Evolutionary conservation across 805 yeast genomes (phyloP), one percentile per base, ranked within the genome.

Genomic region (Saccharomyces paradoxus): DNA sequence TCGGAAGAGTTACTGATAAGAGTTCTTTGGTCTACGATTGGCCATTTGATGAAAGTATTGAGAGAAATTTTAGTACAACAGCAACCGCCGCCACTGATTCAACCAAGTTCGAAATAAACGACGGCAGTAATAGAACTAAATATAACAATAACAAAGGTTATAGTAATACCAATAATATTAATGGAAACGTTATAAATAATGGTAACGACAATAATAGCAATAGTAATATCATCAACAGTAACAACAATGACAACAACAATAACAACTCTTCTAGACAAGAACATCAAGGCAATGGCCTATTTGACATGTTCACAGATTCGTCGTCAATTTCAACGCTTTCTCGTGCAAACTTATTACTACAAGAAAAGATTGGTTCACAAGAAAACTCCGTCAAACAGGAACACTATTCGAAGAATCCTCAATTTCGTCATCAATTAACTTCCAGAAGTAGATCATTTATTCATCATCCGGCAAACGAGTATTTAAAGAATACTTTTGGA

Each of bases 271-370:
- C 44, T 17, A 37, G 22, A 37, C 44, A 37, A 17, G 44, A 31
- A 30, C 47, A 14, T 8, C n/a, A 50, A 1, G 66, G 71, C 5
- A 70, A 65, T 54, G 80, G 80, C 1, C 62, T 75, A 21, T 56
- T 76, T 48, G 80, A 77, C 56, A 63, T 74, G 54, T 73, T 76
- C 49, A 57, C 71, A 17, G 68, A 68, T 51, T 59, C 69, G 1
- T 60, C 70, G 5, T 57, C 65, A 6, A 57, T 61, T 13, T 59
- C 65, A 10, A 58, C 63, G 4, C 51, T 62, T 46, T 59, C 66
- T 14, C 61, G 57, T 47, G 60, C 63, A 17, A 53, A 58, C 32
- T 47, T 52, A 50, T 51, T 60, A 31, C 47, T 58, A 55, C 60
- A 60, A 49, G 62, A 64, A 26, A 62, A 53, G 24, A 52, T 54